Percentiles rank a stretch among this genome's conserved stretches.
Evolutionary conservation across 2,329 filamentous ascomycete genomes (phyloP).

Genomic region (Aspergillus sp.): DNA sequence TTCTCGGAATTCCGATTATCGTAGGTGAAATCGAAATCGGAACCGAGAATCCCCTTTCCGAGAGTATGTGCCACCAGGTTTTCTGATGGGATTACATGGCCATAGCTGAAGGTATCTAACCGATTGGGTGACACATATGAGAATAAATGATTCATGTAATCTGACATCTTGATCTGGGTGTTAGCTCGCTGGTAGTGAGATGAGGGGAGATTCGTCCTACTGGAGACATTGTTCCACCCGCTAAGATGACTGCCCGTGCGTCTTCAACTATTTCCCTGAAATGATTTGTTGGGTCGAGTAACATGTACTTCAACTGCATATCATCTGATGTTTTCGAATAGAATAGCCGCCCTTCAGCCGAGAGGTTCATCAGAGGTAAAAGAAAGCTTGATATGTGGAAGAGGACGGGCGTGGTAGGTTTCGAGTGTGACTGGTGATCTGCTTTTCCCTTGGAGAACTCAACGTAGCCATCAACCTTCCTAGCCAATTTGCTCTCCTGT

Average conservation of each 20-base stretch:
- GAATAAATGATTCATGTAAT: conserved; percentile 85
- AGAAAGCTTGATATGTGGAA: conserved; percentile 70
- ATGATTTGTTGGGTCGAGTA: conserved; percentile 87
- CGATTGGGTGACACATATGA: conserved; percentile 64
- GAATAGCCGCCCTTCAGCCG: conserved; percentile 64
- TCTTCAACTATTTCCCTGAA: conserved; percentile 85
- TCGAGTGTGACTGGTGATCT: conserved; percentile 27
- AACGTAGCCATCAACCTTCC: conserved; percentile 90
- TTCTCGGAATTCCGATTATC: conserved; percentile 67
- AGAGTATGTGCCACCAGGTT: conserved; percentile 81
- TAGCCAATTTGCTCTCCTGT: conserved; percentile 85
- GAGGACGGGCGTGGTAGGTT: conserved; percentile 52
- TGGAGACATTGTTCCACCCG: conserved; percentile 96
- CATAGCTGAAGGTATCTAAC: conserved; percentile 83
- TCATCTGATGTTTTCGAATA: conserved; percentile 48
- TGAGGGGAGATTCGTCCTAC: conserved; percentile 36
- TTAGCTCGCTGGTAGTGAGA: conserved; percentile 17
- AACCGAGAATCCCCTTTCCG: conserved; percentile 46
- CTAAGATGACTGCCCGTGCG: conserved; percentile 83
- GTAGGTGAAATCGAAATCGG: conserved; percentile 83
- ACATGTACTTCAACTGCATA: conserved; percentile 74
- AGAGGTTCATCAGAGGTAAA: conserved; percentile 80
- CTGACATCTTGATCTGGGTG: conserved; percentile 61
- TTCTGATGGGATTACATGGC: conserved; percentile 82
- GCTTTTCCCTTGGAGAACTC: conserved; percentile 58